phyloP scores from a whole-genome alignment of 2,329 filamentous ascomycete genomes.

The Alternaria conjuncta region DNA sequence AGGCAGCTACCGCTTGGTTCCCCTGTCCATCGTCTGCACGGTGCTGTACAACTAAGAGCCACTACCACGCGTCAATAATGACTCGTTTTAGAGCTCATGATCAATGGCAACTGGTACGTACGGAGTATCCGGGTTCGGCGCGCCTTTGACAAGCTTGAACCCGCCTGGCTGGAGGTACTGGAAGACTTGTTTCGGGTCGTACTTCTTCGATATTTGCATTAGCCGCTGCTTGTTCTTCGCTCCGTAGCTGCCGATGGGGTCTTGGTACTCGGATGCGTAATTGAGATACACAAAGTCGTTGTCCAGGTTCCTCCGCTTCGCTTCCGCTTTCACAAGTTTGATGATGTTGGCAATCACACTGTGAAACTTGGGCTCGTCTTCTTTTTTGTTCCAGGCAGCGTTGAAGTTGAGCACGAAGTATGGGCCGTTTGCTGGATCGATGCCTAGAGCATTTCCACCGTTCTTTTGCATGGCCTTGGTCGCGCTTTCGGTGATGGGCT shows the following conservation, averaged over 20 bases:
- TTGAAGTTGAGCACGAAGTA: conserved; percentile 23
- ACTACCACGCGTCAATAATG: not conserved
- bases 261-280: conserved; percentile 44
- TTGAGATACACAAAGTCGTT: conserved; percentile 23
- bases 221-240: conserved; percentile 29
- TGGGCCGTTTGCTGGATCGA: conserved; percentile 20
- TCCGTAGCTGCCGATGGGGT: conserved; percentile 52
- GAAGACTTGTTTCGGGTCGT: conserved; percentile 51
- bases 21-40: not conserved
- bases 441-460: conserved; percentile 35
- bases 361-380: conserved; percentile 17
- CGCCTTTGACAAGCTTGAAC: conserved; percentile 43
- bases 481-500: conserved; percentile 19
- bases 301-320: conserved; percentile 7
- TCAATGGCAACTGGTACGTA: not conserved
- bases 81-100: not conserved
- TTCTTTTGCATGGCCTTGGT: conserved; percentile 21
- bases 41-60: not conserved
- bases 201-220: conserved; percentile 40
- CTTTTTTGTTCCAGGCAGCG: conserved; percentile 10
- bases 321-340: conserved; percentile 9
- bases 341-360: conserved; percentile 12
- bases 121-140: not conserved
- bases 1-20: not conserved
- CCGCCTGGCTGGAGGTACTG: conserved; percentile 50